Evolutionary conservation across 192 early-diverging fungal genomes (phyloP).

Genomic region (Coemansia sp.): DNA sequence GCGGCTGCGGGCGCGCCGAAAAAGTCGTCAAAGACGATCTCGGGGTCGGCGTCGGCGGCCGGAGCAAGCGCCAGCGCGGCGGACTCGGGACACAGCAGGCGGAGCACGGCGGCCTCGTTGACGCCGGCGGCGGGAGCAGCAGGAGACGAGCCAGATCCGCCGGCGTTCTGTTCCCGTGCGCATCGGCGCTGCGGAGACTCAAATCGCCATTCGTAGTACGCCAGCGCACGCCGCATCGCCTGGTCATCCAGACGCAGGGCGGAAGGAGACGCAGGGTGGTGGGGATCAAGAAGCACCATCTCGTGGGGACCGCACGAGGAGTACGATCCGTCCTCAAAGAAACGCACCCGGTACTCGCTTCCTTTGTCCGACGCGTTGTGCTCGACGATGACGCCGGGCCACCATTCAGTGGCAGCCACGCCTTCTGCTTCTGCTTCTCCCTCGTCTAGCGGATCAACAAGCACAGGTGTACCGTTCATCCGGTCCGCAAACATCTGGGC

Average conservation of each 20-base stretch:
- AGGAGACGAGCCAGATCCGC: neutral
- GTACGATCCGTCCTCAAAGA: conserved; percentile 50
- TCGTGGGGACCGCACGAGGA: conserved; percentile 35
- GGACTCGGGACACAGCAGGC: conserved; percentile 11
- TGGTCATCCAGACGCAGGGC: conserved; percentile 10
- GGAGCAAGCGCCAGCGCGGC: conserved; percentile 2
- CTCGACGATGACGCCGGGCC: conserved; percentile 48
- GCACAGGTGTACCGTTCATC: conserved; percentile 36
- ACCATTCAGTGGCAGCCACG: conserved; percentile 21
- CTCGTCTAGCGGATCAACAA: conserved; percentile 53
- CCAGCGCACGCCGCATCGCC: conserved; percentile 44
- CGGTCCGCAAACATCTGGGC: conserved; percentile 34
- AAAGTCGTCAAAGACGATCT: conserved; percentile 40
- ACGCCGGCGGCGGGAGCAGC: conserved; percentile 13
- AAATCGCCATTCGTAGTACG: conserved; percentile 51
- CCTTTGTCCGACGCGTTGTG: neutral
- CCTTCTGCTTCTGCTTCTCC: too few relatives aligned
- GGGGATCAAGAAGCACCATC: conserved; percentile 30
- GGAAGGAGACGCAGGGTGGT: neutral
- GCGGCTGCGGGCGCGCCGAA: conserved; percentile 4
- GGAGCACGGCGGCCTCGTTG: conserved; percentile 21
- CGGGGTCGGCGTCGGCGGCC: conserved; percentile 15
- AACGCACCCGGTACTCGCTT: conserved; percentile 7
- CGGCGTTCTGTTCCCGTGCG: neutral
- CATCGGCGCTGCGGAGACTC: neutral